Base-by-base conservation (phyloP, 495 filamentous ascomycete genomes). In the Aspergillus affinis region DNA sequence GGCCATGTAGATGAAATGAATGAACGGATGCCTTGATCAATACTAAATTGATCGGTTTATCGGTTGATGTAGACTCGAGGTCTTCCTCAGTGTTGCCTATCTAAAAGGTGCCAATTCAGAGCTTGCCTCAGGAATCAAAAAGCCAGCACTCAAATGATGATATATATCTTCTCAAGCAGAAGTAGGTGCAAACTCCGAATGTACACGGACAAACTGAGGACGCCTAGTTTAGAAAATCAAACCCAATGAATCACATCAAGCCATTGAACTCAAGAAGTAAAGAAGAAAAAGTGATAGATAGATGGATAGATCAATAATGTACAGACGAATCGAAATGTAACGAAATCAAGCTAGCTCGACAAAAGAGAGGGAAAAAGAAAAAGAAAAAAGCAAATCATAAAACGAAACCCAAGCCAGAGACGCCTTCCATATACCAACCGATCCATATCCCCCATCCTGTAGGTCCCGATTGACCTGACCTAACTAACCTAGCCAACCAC, bases 171-270 rank as follows among this genome's bases (percentile, higher is more conserved):
- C 32, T 26, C 48, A 60, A 57, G 48, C 20, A 58, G 51, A 52
- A 62, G 58, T 44, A 44, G 51, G 52, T 48, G 51, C 53, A 59
- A n/a, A n/a, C n/a, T n/a, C n/a, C n/a, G n/a, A n/a, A n/a, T n/a
- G n/a, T 53, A 19, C n/a, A 51, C 29, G 61, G 19, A 61, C 9
- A 58, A 36, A 57, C 53, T 26, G 23, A 26, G 23, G 23, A 26
- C 23, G 23, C 23, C 23, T 26, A n/a, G n/a, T n/a, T n/a, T n/a
- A 26, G 23, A 50, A 55, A 55, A 53, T 19, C 51, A 23, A 62
- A 61, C 58, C n/a, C 45, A 55, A 49, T 5, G 26, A 55, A 49
- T 5, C 26, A 51, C 45, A 45, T 23, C 5, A 27, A 53, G 51
- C 32, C 30, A n/a, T n/a, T n/a, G n/a, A 49, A 59, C 23, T 21